Evolutionary conservation across 768 basidiomycete genomes (phyloP).

Genomic region (Kwoniella dejecticola): DNA sequence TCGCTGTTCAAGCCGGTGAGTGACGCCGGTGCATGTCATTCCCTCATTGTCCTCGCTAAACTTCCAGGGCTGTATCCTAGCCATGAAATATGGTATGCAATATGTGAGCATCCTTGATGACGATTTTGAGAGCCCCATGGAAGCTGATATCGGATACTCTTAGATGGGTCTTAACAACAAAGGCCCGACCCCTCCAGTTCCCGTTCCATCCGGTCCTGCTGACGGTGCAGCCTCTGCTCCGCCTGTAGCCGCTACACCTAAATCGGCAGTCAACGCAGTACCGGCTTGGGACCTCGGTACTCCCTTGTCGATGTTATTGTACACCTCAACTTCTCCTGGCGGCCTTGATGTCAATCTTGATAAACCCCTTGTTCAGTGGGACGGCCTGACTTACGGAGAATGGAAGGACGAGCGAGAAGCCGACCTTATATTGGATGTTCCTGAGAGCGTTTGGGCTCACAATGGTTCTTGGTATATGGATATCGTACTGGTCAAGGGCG

Average conservation of each 20-base stretch:
- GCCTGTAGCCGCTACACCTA: neutral
- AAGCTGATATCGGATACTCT: constrained; percentile 12
- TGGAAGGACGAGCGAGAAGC: constrained; percentile 49
- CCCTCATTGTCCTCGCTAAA: no score
- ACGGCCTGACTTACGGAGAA: constrained; percentile 51
- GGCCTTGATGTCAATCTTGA: constrained; percentile 24
- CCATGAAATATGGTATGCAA: constrained; percentile 45
- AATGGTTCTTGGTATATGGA: constrained; percentile 54
- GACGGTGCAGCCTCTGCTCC: neutral
- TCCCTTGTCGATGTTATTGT: constrained; percentile 48
- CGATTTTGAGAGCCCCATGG: neutral
- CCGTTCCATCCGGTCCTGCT: constrained; percentile 19
- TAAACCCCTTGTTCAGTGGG: constrained; percentile 44
- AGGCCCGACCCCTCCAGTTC: constrained; percentile 11
- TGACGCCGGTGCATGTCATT: neutral
- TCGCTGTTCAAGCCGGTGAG: constrained; percentile 44
- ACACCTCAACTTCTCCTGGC: constrained; percentile 35
- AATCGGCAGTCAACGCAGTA: constrained; percentile 17
- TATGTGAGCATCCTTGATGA: constrained; percentile 30
- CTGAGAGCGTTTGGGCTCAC: constrained; percentile 37
- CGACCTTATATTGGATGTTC: constrained; percentile 48
- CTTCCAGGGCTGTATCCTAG: no score
- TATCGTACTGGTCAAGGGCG: constrained; percentile 46
- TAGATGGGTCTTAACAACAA: constrained; percentile 25
- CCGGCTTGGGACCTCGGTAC: constrained; percentile 51